Conservation (phyloP, 352 stramenopile species). For the Pythium sukuiense region DNA sequence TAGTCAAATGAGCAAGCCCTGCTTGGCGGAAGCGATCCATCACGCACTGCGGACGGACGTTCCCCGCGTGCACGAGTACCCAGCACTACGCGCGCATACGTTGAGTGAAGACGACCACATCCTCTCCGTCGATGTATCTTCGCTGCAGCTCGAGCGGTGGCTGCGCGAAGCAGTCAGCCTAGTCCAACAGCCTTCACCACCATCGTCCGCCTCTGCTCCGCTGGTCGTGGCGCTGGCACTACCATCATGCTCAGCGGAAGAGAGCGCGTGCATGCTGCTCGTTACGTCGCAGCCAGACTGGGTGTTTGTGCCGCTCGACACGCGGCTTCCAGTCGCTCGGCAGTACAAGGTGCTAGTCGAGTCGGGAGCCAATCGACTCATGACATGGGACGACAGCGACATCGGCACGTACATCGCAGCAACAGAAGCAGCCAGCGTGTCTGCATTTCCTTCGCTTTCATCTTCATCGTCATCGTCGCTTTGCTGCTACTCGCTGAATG, state of each 20-base stretch:
- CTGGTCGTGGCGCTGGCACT: constrained; percentile 44
- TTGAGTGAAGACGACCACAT: neutral
- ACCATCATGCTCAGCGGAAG: constrained; percentile 44
- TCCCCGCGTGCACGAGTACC: too few species aligned
- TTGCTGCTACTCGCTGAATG: neutral
- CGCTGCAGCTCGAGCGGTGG: neutral
- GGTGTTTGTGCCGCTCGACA: constrained; percentile 53
- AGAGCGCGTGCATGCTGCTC: constrained; percentile 44
- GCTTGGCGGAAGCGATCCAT: too few species aligned
- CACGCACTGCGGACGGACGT: too few species aligned
- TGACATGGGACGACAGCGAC: constrained; percentile 27
- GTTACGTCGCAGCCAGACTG: constrained; percentile 31
- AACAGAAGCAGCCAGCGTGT: neutral
- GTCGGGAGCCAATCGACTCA: constrained; percentile 28
- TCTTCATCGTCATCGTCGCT: neutral
- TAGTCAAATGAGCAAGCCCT: too few species aligned
- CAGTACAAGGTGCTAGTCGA: constrained; percentile 35
- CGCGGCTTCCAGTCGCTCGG: constrained; percentile 27
- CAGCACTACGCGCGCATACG: too few species aligned
- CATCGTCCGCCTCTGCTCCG: neutral
- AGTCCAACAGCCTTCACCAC: neutral
- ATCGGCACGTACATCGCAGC: neutral
- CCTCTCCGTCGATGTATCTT: neutral
- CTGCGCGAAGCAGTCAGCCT: neutral
- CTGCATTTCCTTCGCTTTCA: neutral